Base-by-base conservation (phyloP, 805 yeast genomes). In the Barnettozyma populi region DNA sequence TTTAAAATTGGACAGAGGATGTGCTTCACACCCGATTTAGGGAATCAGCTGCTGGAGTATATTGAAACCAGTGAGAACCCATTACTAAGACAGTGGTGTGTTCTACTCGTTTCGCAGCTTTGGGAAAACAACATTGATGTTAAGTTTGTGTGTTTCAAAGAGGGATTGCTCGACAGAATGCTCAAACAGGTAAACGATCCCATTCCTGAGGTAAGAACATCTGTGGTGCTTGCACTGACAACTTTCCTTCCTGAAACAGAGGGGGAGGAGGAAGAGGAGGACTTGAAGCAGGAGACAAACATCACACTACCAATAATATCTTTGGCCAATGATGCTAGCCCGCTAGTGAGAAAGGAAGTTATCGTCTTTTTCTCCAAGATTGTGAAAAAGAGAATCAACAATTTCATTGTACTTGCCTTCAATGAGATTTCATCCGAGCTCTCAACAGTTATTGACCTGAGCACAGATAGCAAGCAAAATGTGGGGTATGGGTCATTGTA, bases 171-270 rank as follows among this genome's bases (percentile, higher is more conserved):
- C 14, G 78, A 73, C 20, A 75, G 75, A 53, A 57, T 92, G 25
- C 62, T 81, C 29, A 69, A 70, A 21, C 67, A 86, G 36, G 72
- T 90, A 16, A 78, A 77, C 52, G 98, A 94, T 61, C 96, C 97
- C 0, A 89, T 92, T 41, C 97, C 98, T 0, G 99, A 94, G 64
- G 96, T 94, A 1, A 73, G 98, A 47, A 85, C 97, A 0, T 87
- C 97, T 0, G 79, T 88, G 4, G 68, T 94, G 11, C 69, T 81
- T 31, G 86, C 96, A 0, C 68, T 92, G 43, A 79, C 89, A 4
- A 78, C 82, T 35, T 88, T 82, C 59, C 65, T 86, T 32, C 79
- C 83, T 4, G 79, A 73, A 31, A 5, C 36, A 5, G 62, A 63
- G 10, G 41, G 41, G 13, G 18, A 18, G 5, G 61, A 60, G 18